Evolutionary conservation across 2,329 filamentous ascomycete genomes (phyloP), one percentile per base, ranked within the genome.

Genomic region (Botrytis porri): DNA sequence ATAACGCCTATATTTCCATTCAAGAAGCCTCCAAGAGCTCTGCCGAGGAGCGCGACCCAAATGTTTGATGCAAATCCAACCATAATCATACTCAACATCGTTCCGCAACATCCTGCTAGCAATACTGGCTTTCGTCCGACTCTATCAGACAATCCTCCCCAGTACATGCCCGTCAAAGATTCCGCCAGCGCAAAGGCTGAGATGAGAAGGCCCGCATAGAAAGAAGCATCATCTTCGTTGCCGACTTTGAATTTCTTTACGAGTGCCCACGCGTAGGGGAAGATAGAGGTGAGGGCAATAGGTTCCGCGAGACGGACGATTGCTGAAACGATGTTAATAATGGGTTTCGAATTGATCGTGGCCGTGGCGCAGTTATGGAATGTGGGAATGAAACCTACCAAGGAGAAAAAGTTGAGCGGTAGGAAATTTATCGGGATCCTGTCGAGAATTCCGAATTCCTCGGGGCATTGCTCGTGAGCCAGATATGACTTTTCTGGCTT

Each of bases 1-100:
- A 96, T 93, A 51, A 96, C 93, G 41, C 93, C 94, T 77, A 97
- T 94, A 80, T 97, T 97, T 74, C 95, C 95, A 81, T 97, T 97
- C 72, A 98, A 85, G 20, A 95, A 85, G 35, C 95, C 94, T 60
- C 94, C 95, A 22, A 96, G 81, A 62, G 90, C 88, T 78, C 95
- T 87, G 22, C 94, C 94, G 43, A 89, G 79, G 62, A 98, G 84
- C 25, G 95, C 95, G 73, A 95, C 83, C 91, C 93, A 95, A 77
- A 97, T 93, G 81, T 92, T 97, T 69, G 88, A 86, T 12, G 94
- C 90, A 78, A 97, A 89, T 43, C 95, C 95, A 14, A 97, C 93
- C 78, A 95, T 86, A 71, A 97, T 81, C 83, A 97, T 89, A 76
- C 93, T 96, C 70, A 93, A 82, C 85, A 96, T 91, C 20, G 94